Conservation (phyloP, 1,284 basidiomycete species). For the Boletus hoseneyae region DNA sequence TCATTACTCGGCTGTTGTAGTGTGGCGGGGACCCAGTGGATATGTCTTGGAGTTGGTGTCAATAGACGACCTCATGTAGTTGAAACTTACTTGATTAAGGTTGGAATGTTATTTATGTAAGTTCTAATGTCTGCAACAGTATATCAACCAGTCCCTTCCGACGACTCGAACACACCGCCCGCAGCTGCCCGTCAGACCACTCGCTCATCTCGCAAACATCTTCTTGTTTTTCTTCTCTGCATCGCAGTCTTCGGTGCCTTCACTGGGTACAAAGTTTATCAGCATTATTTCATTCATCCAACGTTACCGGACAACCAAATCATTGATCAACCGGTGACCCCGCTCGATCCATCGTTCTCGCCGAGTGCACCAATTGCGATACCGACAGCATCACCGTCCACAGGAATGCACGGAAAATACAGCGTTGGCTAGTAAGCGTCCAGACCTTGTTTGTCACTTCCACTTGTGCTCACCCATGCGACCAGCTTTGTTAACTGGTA, state of each 20-base stretch:
- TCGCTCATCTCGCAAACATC: conserved; percentile 16
- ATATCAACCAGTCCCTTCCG: conserved; percentile 23
- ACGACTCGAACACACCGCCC: conserved; percentile 13
- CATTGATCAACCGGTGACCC: conserved; percentile 13
- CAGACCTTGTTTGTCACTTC: conserved; percentile 1
- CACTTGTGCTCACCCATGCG: conserved; percentile 6
- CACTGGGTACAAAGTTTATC: conserved; percentile 17
- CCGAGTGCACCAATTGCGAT: conserved; percentile 2
- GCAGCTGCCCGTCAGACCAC: conserved; percentile 9
- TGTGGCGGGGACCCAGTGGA: not conserved
- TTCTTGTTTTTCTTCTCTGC: conserved; percentile 22
- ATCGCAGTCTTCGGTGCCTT: conserved; percentile 22
- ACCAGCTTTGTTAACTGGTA: conserved; percentile 76
- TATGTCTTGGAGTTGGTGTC: not conserved
- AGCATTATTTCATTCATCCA: conserved; percentile 8
- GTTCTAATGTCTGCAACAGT: conserved; percentile 18
- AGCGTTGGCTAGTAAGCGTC: conserved; percentile 75
- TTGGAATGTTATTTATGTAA: conserved; percentile 22
- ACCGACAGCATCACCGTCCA: conserved; percentile 16
- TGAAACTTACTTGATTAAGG: not conserved
- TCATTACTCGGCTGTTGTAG: conserved; percentile 40
- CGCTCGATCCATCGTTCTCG: conserved; percentile 8
- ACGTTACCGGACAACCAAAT: conserved; percentile 13
- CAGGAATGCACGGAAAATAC: conserved; percentile 49
- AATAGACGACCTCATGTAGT: conserved; percentile 22